These are phyloP conservation scores for Jaapia argillacea DNA, from an alignment of 768 basidiomycete genomes.

Conservation along the genomic window DNA sequence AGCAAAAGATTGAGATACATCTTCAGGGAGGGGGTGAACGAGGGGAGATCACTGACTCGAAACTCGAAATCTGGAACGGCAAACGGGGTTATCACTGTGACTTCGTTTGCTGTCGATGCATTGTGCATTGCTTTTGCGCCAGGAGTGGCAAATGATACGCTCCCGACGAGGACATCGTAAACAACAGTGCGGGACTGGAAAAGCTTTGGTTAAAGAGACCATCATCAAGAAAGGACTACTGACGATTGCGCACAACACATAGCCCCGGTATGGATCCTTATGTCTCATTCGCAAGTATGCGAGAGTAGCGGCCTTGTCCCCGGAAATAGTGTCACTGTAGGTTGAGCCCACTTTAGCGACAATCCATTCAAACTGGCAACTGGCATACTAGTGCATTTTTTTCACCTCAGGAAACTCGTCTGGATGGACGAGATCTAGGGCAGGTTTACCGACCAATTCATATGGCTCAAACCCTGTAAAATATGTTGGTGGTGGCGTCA, in stretches of 20 bases:
- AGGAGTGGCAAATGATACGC: slow-evolving; percentile 68
- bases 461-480: slow-evolving; percentile 61
- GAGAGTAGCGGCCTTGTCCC: slow-evolving; percentile 73
- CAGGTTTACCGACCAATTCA: slow-evolving; percentile 60
- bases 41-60: slow-evolving; percentile 24
- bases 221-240: slow-evolving; percentile 17
- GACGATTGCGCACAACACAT: slow-evolving; percentile 66
- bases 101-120: slow-evolving; percentile 76
- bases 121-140: slow-evolving; percentile 71
- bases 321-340: slow-evolving; percentile 58
- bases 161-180: slow-evolving; percentile 66
- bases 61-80: slow-evolving; percentile 28
- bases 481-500: not conserved
- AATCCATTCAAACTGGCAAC: slow-evolving; percentile 6
- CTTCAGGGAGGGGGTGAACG: slow-evolving; percentile 44
- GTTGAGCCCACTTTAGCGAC: not conserved
- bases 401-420: slow-evolving; percentile 64
- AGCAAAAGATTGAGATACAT: slow-evolving; percentile 8
- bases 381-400: slow-evolving; percentile 55
- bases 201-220: not conserved
- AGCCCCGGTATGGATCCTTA: slow-evolving; percentile 70
- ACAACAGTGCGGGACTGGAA: slow-evolving; percentile 52
- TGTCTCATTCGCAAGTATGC: slow-evolving; percentile 73
- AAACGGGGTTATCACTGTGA: slow-evolving; percentile 58
- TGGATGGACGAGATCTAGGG: slow-evolving; percentile 71